phyloP scores from a whole-genome alignment of 306 rosid genomes.

The Inga leiocalycina region DNA sequence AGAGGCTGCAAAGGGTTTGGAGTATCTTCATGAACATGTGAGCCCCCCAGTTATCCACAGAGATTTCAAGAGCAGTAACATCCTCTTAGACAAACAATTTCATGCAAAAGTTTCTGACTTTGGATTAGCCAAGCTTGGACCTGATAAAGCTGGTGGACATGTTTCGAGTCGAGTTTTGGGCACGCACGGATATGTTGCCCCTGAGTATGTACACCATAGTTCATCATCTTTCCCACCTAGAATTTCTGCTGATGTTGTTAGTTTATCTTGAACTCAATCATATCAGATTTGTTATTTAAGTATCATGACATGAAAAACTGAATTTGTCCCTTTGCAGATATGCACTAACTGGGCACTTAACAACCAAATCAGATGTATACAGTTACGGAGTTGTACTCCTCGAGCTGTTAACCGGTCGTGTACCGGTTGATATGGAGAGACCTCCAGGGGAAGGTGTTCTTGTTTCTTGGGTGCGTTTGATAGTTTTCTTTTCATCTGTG shows the following conservation, averaged over 20 bases:
- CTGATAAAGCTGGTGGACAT: conserved; percentile 92
- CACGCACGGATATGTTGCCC: conserved; percentile 93
- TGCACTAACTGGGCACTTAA: conserved; percentile 95
- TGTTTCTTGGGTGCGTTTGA: conserved; percentile 82
- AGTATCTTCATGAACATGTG: conserved; percentile 92
- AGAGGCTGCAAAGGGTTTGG: conserved; percentile 95
- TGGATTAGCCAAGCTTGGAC: conserved; percentile 90
- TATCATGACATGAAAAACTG: conserved; percentile 1
- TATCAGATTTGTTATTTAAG: not conserved
- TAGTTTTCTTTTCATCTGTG: not conserved
- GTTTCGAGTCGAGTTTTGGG: conserved; percentile 96
- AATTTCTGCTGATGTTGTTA: not conserved
- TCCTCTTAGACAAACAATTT: conserved; percentile 74
- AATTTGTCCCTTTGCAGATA: conserved; percentile 55
- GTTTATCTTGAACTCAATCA: conserved; percentile 4
- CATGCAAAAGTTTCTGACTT: conserved; percentile 97
- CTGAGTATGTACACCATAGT: conserved; percentile 64
- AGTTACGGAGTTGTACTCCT: conserved; percentile 92
- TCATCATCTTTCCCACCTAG: conserved; percentile 28
- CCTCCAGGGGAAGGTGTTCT: conserved; percentile 89
- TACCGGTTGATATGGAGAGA: conserved; percentile 94
- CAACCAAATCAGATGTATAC: conserved; percentile 93
- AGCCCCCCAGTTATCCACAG: conserved; percentile 92
- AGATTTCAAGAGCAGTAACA: conserved; percentile 96
- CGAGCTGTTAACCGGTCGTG: conserved; percentile 91